Base-by-base conservation (phyloP, 148 eudicot genomes). In the Polygonum maritimum region DNA sequence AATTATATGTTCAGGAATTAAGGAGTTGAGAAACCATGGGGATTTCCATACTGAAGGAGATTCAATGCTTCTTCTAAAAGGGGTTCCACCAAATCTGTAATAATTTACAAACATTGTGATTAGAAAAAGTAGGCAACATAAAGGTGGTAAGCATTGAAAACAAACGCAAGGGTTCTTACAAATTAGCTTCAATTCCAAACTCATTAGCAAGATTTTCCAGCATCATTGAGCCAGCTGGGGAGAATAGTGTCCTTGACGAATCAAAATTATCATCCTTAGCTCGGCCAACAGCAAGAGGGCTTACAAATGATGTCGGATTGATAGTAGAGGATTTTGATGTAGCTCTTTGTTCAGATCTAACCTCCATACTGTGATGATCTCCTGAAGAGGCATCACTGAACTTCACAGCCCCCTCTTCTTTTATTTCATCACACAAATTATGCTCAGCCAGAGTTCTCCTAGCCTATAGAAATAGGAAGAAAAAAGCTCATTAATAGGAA, bases 31-130 rank as follows among this genome's bases (percentile, higher is more conserved):
- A 81, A 88, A 90, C 98, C 98, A 95, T 71, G 99, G 99, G 18
- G 99, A 95, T 83, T 87, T 95, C 97, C 96, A 95, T 54, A 91
- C 92, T 60, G 99, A 92, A 51, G 99, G 99, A 75, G 99, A 95
- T 75, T 95, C 99, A 35, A 90, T 77, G 84, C 92, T 94, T 84
- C 89, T 81, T 78, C 83, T 92, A 65, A 88, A 89, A 74, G 98
- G 98, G 31, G 98, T 94, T 51, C 86, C 96, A 18, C 91, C 84
- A 75, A 89, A 90, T 62, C 98, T 94, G 71, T 22, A 33, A 38
- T 15, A 81, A 33, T 69, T 21, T 48, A 36, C 10, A 49, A 51
- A 71, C 14, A 33, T 6, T 35, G 19, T 36, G 10, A 7, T 67
- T 21, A 67, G 45, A 33, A 36, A 67, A 22, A 60, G 45, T 67